Base-by-base conservation (phyloP, 257 asterid species). In the Knoxia roxburghii region DNA sequence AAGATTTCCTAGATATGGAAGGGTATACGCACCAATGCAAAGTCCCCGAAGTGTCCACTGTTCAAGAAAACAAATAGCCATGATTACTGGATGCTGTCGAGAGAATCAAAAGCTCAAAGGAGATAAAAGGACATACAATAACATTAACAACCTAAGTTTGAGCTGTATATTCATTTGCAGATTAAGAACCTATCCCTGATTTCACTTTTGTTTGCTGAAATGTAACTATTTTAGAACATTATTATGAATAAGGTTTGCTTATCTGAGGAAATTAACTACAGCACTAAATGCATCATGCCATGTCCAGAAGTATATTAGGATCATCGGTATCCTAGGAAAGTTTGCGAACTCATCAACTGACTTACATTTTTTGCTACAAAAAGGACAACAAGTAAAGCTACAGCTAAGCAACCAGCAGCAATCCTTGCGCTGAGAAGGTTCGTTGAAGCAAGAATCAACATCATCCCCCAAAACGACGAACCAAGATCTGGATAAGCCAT, bases 391-490 rank as follows among this genome's bases (percentile, higher is more conserved):
- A 80, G 20, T 68, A 80, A 68, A 23, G 82, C 60, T 27, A 76
- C 65, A 33, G 52, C 52, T 68, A 80, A 68, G 64, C 84, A 76
- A 23, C 82, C 84, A 27, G 82, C 79, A 27, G 84, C 84, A 67
- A 80, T 74, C 71, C 82, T 80, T 67, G 84, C 75, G 1, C 82
- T 51, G 53, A 80, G 77, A 48, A 80, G 84, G 53, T 68, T 74
- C 35, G 84, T 80, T 50, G 84, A 80, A 24, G 84, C 84, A 33
- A 80, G 84, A 45, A 80, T 75, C 61, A 80, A 58, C 62, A 80
- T 72, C 84, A 80, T 80, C 53, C 84, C 84, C 84, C 84, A 80
- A 68, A 80, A 80, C 43, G 84, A 75, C n/a, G 84, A 80, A 65
- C 84, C 84, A 65, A 80, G 79, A 73, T 80, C 84, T 79, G 70